Conservation (phyloP, 1,139 yeast genomes). For the Yamadazyma blattariae region DNA sequence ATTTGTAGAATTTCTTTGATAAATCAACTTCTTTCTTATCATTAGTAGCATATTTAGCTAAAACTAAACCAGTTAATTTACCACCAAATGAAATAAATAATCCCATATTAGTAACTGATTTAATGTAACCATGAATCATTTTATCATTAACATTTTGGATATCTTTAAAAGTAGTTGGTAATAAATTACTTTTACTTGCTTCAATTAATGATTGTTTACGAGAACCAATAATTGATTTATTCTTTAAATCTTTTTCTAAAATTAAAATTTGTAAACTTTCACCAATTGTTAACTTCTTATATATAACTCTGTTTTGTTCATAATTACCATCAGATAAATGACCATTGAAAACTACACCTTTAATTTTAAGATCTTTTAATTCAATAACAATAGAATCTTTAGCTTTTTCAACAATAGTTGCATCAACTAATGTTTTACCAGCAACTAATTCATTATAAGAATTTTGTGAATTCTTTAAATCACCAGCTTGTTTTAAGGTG, state of each 20-base stretch:
- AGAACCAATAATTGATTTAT: conserved; percentile 59
- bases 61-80: conserved; percentile 76
- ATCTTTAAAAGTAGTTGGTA: conserved; percentile 64
- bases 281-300: conserved; percentile 62
- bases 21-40: conserved; percentile 56
- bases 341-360: conserved; percentile 72
- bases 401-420: conserved; percentile 67
- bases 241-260: conserved; percentile 63
- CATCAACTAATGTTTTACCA: conserved; percentile 67
- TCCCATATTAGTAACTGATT: conserved; percentile 74
- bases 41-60: conserved; percentile 65
- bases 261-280: conserved; percentile 58
- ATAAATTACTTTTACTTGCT: conserved; percentile 50
- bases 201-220: conserved; percentile 66
- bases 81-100: conserved; percentile 82
- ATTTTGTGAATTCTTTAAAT: conserved; percentile 48
- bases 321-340: conserved; percentile 75
- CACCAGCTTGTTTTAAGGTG: conserved; percentile 67
- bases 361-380: conserved; percentile 49
- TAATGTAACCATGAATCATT: conserved; percentile 67
- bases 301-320: conserved; percentile 65
- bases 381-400: conserved; percentile 73
- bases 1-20: conserved; percentile 52
- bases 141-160: conserved; percentile 45
- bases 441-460: conserved; percentile 47